A percentile compares a stretch with the other conserved stretches of the same genome.
Evolutionary conservation across 257 asterid species (phyloP).

Genomic region (Nicotiana knightiana): DNA sequence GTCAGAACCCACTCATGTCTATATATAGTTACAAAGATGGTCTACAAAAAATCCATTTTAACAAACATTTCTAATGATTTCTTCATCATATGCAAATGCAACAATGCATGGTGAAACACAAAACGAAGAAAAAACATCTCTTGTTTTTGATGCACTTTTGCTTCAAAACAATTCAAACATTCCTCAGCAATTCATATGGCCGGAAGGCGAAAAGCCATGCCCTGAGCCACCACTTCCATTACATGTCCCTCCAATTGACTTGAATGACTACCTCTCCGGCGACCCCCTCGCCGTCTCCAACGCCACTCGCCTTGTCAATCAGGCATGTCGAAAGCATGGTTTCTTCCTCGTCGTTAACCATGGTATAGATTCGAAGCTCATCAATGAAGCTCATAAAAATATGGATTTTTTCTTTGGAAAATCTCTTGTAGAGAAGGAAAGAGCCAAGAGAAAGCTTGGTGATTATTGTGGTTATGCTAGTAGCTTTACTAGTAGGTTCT

Average conservation of each 20-base stretch:
- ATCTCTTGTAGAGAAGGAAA: conserved; percentile 48
- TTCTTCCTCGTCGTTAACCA: conserved; percentile 63
- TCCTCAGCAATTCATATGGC: conserved; percentile 80
- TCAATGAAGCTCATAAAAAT: conserved; percentile 37
- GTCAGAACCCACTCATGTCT: neutral
- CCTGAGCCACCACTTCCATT: conserved; percentile 35
- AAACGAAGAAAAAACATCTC: neutral
- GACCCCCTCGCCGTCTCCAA: conserved; percentile 27
- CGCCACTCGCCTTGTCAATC: conserved; percentile 28
- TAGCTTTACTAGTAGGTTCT: conserved; percentile 64
- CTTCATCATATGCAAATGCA: neutral
- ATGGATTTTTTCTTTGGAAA: conserved; percentile 36
- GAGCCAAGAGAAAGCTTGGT: conserved; percentile 40
- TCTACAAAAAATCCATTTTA: neutral
- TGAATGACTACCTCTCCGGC: conserved; percentile 42
- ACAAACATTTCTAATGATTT: neutral
- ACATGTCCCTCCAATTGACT: conserved; percentile 46
- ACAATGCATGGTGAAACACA: conserved; percentile 17
- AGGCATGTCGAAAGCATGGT: conserved; percentile 62
- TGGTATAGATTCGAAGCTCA: conserved; percentile 46
- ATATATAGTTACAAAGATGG: neutral
- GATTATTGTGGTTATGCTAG: conserved; percentile 75
- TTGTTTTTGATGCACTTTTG: conserved; percentile 46
- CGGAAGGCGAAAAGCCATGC: conserved; percentile 59
- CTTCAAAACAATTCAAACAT: conserved; percentile 38